Conservation (phyloP, 176 grass and related monocot genomes). For the Typha latifolia region DNA sequence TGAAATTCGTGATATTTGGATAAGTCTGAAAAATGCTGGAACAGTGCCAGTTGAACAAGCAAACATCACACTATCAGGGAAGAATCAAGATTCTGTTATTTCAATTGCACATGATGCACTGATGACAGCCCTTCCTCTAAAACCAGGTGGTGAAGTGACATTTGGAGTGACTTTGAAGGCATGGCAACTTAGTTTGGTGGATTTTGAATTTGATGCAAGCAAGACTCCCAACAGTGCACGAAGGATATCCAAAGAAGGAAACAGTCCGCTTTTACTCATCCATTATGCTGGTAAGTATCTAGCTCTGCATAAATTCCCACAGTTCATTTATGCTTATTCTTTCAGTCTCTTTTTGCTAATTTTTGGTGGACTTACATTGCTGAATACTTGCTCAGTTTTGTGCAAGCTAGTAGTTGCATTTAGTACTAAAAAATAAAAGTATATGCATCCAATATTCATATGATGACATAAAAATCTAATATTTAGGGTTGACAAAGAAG, state of each 20-base stretch:
- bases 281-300: conserved; percentile 75
- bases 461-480: no score
- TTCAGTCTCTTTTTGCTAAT: no score
- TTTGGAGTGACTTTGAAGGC: conserved; percentile 84
- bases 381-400: no score
- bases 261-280: conserved; percentile 77
- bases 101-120: conserved; percentile 66
- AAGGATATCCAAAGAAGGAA: conserved; percentile 78
- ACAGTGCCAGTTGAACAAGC: conserved; percentile 85
- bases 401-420: no score
- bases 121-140: conserved; percentile 74
- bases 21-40: conserved; percentile 89
- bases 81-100: conserved; percentile 96
- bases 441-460: no score
- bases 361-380: no score
- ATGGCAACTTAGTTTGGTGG: conserved; percentile 73
- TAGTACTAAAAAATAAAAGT: no score
- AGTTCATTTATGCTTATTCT: no score
- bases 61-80: conserved; percentile 86
- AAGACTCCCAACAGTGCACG: conserved; percentile 52
- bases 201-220: conserved; percentile 68
- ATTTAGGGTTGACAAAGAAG: no score
- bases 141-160: conserved; percentile 89
- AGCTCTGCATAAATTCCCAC: conserved; percentile 3
- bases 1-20: conserved; percentile 89